Percentiles rank a stretch among this genome's conserved stretches.
phyloP scores from a whole-genome alignment of 805 yeast species.

The Candida ovalis region DNA sequence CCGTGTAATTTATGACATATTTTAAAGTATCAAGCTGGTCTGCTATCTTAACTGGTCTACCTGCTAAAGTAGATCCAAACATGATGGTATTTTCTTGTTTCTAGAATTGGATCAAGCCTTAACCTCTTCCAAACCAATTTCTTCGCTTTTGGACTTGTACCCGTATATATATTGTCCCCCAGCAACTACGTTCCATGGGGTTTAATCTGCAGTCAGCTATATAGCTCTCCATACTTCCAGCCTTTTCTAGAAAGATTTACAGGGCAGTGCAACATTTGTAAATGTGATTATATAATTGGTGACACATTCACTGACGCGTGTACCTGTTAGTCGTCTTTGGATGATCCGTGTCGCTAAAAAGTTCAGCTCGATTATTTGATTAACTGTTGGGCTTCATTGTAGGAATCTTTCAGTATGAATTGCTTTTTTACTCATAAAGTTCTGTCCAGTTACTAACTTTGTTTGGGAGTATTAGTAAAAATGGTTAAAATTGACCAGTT shows the following conservation, averaged over 20 bases:
- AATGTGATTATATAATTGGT: not conserved
- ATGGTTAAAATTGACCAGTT: constrained; percentile 30
- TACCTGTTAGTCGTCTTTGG: not conserved
- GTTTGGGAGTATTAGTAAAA: no score
- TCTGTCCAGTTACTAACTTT: no score
- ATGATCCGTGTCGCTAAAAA: no score
- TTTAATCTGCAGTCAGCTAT: no score
- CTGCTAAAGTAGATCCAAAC: constrained; percentile 34
- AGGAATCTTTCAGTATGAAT: no score
- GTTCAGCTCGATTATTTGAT: no score
- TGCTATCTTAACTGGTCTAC: constrained; percentile 41
- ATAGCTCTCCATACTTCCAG: not conserved
- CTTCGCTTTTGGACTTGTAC: no score
- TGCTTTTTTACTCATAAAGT: no score
- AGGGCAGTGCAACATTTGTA: not conserved
- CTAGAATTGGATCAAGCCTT: not conserved
- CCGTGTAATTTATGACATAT: constrained; percentile 58
- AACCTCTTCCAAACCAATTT: no score
- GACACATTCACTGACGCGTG: not conserved
- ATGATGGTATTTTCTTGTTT: constrained; percentile 7
- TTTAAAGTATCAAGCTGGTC: constrained; percentile 67
- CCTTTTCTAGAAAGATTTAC: not conserved
- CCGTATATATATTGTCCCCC: no score
- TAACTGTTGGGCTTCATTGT: no score
- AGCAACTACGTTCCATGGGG: no score